Conservation (phyloP, 1,139 yeast genomes). For the Candida pseudoviswanathii region DNA sequence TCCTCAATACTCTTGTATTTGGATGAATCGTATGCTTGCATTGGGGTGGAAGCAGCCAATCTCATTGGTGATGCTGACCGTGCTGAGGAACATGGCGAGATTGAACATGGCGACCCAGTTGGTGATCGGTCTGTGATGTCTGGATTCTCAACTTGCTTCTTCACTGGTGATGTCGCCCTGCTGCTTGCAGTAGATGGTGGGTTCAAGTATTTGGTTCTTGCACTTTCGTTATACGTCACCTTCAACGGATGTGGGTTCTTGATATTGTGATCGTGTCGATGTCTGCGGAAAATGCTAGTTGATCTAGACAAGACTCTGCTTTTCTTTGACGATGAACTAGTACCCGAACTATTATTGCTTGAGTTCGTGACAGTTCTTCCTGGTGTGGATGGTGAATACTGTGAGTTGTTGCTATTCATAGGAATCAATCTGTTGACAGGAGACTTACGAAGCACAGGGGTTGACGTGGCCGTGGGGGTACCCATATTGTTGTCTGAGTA, state of each 20-base stretch:
- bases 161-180: constrained; percentile 28
- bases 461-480: constrained; percentile 9
- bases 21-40: neutral
- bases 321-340: constrained; percentile 22
- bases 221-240: constrained; percentile 31
- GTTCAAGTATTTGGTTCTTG: constrained; percentile 20
- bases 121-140: neutral
- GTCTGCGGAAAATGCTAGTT: constrained; percentile 33
- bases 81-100: neutral
- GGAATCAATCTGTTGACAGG: neutral
- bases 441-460: constrained; percentile 5
- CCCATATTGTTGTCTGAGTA: constrained; percentile 6
- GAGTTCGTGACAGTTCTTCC: constrained; percentile 7
- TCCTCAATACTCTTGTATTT: neutral
- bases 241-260: constrained; percentile 18
- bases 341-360: constrained; percentile 2
- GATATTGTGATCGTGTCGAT: constrained; percentile 11
- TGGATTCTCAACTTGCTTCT: neutral
- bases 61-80: neutral
- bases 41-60: neutral
- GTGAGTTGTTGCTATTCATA: neutral
- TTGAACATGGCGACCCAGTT: neutral
- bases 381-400: constrained; percentile 6
- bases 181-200: constrained; percentile 14
- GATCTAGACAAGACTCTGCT: constrained; percentile 36